A percentile compares a stretch with the other conserved stretches of the same genome.
These are phyloP conservation scores for Eimeria sp. DNA, from an alignment of 169 alveolate species.

Conservation along the genomic window DNA sequence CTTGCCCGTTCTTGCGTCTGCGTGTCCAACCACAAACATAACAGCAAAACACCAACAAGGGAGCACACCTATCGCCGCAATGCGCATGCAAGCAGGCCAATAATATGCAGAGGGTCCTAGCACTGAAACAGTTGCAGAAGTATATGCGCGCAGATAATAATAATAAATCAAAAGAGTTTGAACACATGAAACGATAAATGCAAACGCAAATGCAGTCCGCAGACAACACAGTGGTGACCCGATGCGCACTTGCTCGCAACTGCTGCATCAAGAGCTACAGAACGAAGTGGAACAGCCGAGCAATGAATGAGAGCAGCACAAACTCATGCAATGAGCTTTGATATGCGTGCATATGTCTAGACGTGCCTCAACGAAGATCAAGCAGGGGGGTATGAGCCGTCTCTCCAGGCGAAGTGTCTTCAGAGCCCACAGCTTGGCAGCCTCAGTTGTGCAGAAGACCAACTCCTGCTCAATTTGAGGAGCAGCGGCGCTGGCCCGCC, in stretches of 20 bases:
- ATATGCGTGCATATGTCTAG: neutral
- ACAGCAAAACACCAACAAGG: neutral
- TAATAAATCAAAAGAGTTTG: neutral
- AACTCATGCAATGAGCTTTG: neutral
- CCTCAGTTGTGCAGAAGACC: constrained; percentile 81
- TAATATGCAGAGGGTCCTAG: neutral
- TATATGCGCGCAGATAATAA: neutral
- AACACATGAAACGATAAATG: neutral
- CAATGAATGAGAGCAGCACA: neutral
- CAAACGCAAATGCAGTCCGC: neutral
- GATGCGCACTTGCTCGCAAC: neutral
- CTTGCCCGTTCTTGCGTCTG: constrained; percentile 84
- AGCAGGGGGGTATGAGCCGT: constrained; percentile 77
- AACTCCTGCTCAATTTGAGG: constrained; percentile 80
- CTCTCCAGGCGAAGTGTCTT: constrained; percentile 74
- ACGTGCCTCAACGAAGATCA: constrained; percentile 79
- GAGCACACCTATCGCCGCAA: neutral
- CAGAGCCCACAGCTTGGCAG: constrained; percentile 84
- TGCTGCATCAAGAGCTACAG: neutral
- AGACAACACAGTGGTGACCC: neutral
- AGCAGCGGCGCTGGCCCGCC: constrained; percentile 83
- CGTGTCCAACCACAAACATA: neutral
- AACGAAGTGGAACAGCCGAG: neutral
- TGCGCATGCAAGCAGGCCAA: neutral
- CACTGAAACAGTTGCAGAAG: neutral